A percentile compares a stretch with the other conserved stretches of the same genome.
Conservation (phyloP, 768 basidiomycete genomes). For the Mycena leptocephala region DNA sequence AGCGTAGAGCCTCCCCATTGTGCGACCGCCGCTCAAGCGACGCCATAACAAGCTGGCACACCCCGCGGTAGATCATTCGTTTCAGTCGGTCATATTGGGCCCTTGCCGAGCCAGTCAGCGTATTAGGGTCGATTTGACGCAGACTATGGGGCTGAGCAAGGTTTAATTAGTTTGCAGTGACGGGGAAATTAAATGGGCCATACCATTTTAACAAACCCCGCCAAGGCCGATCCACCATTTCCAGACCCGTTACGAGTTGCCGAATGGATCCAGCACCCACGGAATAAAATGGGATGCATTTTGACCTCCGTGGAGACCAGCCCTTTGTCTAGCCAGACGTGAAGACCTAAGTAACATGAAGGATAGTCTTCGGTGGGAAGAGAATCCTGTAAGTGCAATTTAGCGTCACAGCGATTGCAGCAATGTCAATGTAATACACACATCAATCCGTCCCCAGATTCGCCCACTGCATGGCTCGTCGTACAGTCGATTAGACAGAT, state of each 20-base stretch:
- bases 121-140: conserved; percentile 23
- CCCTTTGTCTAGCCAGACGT: conserved; percentile 42
- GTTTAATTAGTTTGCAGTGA: background rate
- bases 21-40: conserved; percentile 23
- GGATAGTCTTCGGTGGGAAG: conserved; percentile 17
- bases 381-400: background rate
- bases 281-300: conserved; percentile 39
- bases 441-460: conserved; percentile 30
- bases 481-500: conserved; percentile 22
- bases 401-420: background rate
- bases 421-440: background rate
- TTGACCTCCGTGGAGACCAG: conserved; percentile 34
- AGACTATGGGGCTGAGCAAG: conserved; percentile 1
- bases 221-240: conserved; percentile 37
- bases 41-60: conserved; percentile 9
- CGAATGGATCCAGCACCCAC: conserved; percentile 34
- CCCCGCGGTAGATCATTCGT: conserved; percentile 23
- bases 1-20: conserved; percentile 22
- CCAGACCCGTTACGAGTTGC: conserved; percentile 41
- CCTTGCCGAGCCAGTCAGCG: background rate
- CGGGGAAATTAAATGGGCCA: no score
- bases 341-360: conserved; percentile 31
- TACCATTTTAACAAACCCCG: conserved; percentile 38
- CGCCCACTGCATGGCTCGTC: conserved; percentile 35
- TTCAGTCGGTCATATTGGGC: conserved; percentile 28